phyloP scores from a whole-genome alignment of 2,329 filamentous ascomycete species.

The Fusarium neocosmosporiellum region DNA sequence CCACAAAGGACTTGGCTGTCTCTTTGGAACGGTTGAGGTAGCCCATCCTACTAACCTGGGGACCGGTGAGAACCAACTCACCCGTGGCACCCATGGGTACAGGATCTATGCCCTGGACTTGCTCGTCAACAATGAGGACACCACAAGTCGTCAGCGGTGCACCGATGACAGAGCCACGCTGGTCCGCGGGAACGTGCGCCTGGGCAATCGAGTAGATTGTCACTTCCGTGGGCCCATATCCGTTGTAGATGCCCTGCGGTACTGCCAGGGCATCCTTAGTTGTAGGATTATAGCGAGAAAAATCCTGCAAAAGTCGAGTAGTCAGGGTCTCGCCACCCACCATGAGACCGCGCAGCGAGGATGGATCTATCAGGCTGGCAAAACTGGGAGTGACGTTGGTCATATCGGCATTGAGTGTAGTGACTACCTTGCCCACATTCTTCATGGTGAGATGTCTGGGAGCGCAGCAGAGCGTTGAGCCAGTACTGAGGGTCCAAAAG shows the following conservation, averaged over 20 bases:
- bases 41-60: slow-evolving; percentile 10
- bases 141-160: slow-evolving; percentile 6
- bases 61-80: slow-evolving; percentile 17
- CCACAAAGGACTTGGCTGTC: neutral
- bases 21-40: slow-evolving; percentile 22
- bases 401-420: slow-evolving; percentile 8
- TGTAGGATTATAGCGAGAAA: neutral
- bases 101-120: no score
- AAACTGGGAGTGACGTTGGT: slow-evolving; percentile 25
- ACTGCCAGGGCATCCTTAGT: no score
- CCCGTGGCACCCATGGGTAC: slow-evolving; percentile 15
- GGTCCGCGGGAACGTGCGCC: neutral
- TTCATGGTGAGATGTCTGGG: no score
- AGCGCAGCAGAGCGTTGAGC: slow-evolving; percentile 24
- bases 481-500: slow-evolving; percentile 16
- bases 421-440: no score
- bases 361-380: slow-evolving; percentile 12
- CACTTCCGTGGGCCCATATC: slow-evolving; percentile 16
- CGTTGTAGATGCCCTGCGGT: slow-evolving; percentile 27
- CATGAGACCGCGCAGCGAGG: slow-evolving; percentile 4
- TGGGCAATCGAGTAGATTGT: slow-evolving; percentile 25
- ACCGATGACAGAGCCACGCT: slow-evolving; percentile 16
- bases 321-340: slow-evolving; percentile 28
- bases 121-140: neutral
- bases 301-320: slow-evolving; percentile 8